phyloP scores from a whole-genome alignment of 495 filamentous ascomycete genomes.

The Aeminium ludgeri region DNA sequence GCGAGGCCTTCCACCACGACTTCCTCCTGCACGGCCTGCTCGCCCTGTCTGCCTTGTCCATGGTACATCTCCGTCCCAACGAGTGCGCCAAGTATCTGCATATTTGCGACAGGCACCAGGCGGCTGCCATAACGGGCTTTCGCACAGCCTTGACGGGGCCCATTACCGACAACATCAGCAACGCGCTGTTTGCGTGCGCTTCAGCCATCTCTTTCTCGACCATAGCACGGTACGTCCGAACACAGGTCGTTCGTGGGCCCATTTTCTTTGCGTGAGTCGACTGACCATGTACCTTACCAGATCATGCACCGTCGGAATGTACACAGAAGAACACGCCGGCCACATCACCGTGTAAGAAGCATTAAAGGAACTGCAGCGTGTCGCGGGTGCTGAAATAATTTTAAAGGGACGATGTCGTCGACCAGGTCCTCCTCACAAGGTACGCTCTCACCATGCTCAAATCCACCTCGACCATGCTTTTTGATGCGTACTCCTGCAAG shows the following conservation, averaged over 20 bases:
- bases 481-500: too few relatives aligned
- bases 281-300: neutral
- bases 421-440: too few relatives aligned
- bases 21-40: conserved; percentile 16
- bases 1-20: conserved; percentile 2
- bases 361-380: too few relatives aligned
- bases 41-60: conserved; percentile 10
- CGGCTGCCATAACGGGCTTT: conserved; percentile 4
- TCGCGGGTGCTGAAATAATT: too few relatives aligned
- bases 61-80: conserved; percentile 1
- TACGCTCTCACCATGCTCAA: too few relatives aligned
- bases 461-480: too few relatives aligned
- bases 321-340: too few relatives aligned
- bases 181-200: conserved; percentile 5
- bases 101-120: conserved; percentile 9
- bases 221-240: conserved; percentile 1
- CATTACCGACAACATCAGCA: neutral
- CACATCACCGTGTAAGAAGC: too few relatives aligned
- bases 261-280: too few relatives aligned
- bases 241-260: neutral
- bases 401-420: too few relatives aligned
- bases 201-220: neutral
- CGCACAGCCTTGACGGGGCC: conserved; percentile 1
- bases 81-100: conserved; percentile 2
- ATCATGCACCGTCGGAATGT: too few relatives aligned